These are phyloP conservation scores for Ophiostoma sp. DNA, from an alignment of 2,329 filamentous ascomycete species.

Conservation along the genomic window DNA sequence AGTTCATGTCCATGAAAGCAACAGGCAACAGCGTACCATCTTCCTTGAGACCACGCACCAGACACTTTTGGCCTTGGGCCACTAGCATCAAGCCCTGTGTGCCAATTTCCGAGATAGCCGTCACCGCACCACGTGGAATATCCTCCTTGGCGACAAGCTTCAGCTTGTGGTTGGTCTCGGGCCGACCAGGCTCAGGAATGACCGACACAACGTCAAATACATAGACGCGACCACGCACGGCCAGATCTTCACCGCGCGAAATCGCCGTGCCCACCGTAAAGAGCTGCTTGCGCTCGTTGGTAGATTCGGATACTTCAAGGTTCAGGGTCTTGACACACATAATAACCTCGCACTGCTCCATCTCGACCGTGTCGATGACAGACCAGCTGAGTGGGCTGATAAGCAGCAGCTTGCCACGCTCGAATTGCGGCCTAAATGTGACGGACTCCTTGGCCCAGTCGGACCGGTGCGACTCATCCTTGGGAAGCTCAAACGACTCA, in stretches of 20 bases:
- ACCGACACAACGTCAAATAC: slow-evolving; percentile 90
- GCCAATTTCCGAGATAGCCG: slow-evolving; percentile 75
- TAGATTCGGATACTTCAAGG: slow-evolving; percentile 85
- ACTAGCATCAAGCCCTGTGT: slow-evolving; percentile 83
- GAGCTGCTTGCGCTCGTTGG: slow-evolving; percentile 76
- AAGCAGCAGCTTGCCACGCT: slow-evolving; percentile 70
- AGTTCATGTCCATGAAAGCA: slow-evolving; percentile 96
- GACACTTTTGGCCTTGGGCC: slow-evolving; percentile 93
- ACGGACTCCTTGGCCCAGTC: slow-evolving; percentile 73
- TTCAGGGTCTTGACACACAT: slow-evolving; percentile 78
- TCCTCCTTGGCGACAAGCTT: slow-evolving; percentile 86
- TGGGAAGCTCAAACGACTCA: slow-evolving; percentile 75
- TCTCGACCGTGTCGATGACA: slow-evolving; percentile 67
- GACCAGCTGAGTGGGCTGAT: slow-evolving; percentile 72
- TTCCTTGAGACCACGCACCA: slow-evolving; percentile 93
- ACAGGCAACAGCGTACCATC: slow-evolving; percentile 89
- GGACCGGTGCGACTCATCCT: slow-evolving; percentile 76
- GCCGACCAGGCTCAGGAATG: slow-evolving; percentile 77
- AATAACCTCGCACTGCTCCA: slow-evolving; percentile 70
- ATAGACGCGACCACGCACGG: slow-evolving; percentile 77
- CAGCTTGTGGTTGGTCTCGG: slow-evolving; percentile 78
- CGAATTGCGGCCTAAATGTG: slow-evolving; percentile 59
- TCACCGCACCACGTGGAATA: slow-evolving; percentile 85
- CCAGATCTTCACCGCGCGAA: slow-evolving; percentile 83
- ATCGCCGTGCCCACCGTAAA: slow-evolving; percentile 81